Evolutionary conservation across 2,329 filamentous ascomycete genomes (phyloP), one percentile per base, ranked within the genome.

Genomic region (Ascocoryne sarcoides): DNA sequence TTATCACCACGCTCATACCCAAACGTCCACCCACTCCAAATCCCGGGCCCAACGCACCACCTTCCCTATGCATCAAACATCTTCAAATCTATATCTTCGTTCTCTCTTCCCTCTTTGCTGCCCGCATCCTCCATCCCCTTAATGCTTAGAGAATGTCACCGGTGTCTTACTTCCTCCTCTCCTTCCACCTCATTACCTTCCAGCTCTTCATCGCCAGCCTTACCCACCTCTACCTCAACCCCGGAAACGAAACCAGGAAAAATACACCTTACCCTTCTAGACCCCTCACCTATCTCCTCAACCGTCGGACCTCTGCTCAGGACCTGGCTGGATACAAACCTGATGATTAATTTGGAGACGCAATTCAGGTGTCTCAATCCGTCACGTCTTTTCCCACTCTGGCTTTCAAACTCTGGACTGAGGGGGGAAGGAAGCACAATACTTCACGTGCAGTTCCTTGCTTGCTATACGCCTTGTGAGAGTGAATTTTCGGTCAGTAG

Each of bases 361-460:
- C 63, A 70, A 12, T 79, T 75, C 41, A 69, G 74, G 7, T 82
- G 76, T 49, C 69, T 68, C 4, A 75, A 71, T 39, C 80, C 80
- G 0, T 74, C 67, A 28, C 67, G 67, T 8, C 60, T 75, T 2
- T 70, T 84, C 31, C 73, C 76, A 0, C 60, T 65, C 19, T 81
- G 77, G 72, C 64, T 84, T 12, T 64, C 63, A 0, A 69, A 76
- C 18, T 75, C 71, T 1, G 67, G 67, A 67, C 80, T 42, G 60
- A 69, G 12, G 65, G 67, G 2, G 2, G 46, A 53, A 36, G 53
- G 54, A 0, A 53, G 49, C 14, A 53, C 45, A 8, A 53, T 48
- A 14, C 32, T 46, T 5, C 50, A 50, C 5, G 41, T 51, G 3
- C 44, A 44, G 2, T 58, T 59, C 30, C 42, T 51, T 3, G 55